Base-by-base conservation (phyloP, 306 rosid genomes). In the Pyrus betulifolia region DNA sequence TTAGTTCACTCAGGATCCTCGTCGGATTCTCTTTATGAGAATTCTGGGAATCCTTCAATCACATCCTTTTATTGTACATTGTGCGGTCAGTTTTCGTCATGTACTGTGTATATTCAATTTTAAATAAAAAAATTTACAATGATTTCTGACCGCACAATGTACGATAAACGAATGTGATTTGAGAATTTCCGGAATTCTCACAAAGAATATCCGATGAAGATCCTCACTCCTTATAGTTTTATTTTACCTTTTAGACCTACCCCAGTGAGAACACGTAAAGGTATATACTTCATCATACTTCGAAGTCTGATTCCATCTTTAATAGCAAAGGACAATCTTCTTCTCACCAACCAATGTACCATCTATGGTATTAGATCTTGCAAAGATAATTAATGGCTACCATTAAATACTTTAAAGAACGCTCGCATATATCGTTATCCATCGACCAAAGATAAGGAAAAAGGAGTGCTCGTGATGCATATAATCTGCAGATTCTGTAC, bases 291-390 rank as follows among this genome's bases (percentile, higher is more conserved):
- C 54, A 17, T 27, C 33, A 1, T 61, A 13, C 67, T 27, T 61
- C 17, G 28, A 27, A 12, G 38, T 14, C 38, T 17, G 46, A 4
- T 52, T 63, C 64, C 21, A 27, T 6, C 68, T 67, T 49, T 11
- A 69, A 35, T 60, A 15, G 60, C 76, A 49, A 74, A 59, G 61
- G 76, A 60, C 82, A 61, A 61, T 38, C 60, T 45, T 42, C 8
- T 78, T 28, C 85, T 62, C 85, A 62, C 82, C 35, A 78, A 73
- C 11, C 82, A 73, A 77, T 52, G 85, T 59, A 68, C 71, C 18
- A 71, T 30, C n/a, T 40, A 14, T 40, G 28, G 46, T 35, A 25
- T 44, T 58, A 33, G 72, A 73, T 51, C 79, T 22, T 38, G 18
- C n/a, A 17, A 22, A 31, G 54, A 40, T 49, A 57, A 60, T 58